Conservation (phyloP, 1,284 basidiomycete species). For the Ceraceosorus guamensis region DNA sequence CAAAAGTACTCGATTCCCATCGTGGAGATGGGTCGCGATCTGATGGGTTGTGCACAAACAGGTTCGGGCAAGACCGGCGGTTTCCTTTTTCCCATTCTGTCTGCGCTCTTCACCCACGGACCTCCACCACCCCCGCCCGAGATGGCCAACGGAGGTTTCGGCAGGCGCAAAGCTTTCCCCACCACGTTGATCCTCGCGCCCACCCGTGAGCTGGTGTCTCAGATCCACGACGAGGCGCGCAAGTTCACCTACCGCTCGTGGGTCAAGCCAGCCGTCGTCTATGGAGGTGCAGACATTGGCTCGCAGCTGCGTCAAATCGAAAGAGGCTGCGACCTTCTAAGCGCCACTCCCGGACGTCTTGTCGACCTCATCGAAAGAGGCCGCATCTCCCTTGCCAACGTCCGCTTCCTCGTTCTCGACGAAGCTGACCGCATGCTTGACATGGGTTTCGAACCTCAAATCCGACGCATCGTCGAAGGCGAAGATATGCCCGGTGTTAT, state of each 20-base stretch:
- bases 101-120: slow-evolving; percentile 79
- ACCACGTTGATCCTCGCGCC: slow-evolving; percentile 93
- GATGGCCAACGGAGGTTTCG: slow-evolving; percentile 52
- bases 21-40: slow-evolving; percentile 77
- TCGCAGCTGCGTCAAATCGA: slow-evolving; percentile 89
- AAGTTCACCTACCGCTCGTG: slow-evolving; percentile 99
- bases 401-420: slow-evolving; percentile 95
- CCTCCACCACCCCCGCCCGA: slow-evolving; percentile 64
- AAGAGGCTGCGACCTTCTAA: slow-evolving; percentile 91
- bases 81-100: slow-evolving; percentile 98
- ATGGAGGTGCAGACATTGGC: slow-evolving; percentile 97
- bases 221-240: slow-evolving; percentile 98
- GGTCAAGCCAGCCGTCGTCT: slow-evolving; percentile 97
- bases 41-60: slow-evolving; percentile 99
- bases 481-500: slow-evolving; percentile 93
- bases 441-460: slow-evolving; percentile 99
- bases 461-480: slow-evolving; percentile 92
- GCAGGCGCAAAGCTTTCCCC: slow-evolving; percentile 85
- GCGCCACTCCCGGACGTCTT: slow-evolving; percentile 95
- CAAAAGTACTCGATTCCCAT: slow-evolving; percentile 99
- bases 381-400: slow-evolving; percentile 88
- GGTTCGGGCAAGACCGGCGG: slow-evolving; percentile 98
- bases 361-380: slow-evolving; percentile 98
- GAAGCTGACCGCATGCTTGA: slow-evolving; percentile 99
- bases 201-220: slow-evolving; percentile 95